phyloP scores from a whole-genome alignment of 2,329 filamentous ascomycete genomes.

The Botrytis hyacinthi region DNA sequence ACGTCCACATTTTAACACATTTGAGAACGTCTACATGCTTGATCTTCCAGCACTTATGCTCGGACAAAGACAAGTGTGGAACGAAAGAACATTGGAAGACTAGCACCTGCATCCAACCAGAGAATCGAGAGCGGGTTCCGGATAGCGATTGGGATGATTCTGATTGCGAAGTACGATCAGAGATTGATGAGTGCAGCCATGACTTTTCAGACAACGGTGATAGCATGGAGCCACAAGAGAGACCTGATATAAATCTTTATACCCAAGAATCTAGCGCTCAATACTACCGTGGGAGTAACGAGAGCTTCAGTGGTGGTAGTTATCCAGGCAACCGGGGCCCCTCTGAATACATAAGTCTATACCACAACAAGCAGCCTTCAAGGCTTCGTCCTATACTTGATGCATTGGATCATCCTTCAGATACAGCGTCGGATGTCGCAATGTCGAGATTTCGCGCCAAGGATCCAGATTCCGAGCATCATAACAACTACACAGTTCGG shows the following conservation, averaged over 20 bases:
- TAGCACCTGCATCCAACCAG: background rate
- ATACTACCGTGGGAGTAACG: background rate
- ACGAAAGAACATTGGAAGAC: background rate
- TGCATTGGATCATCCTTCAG: background rate
- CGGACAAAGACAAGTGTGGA: background rate
- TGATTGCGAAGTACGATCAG: background rate
- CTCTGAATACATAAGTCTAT: background rate
- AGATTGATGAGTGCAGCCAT: background rate
- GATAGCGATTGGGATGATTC: background rate
- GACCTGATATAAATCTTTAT: background rate
- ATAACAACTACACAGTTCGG: background rate
- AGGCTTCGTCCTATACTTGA: background rate
- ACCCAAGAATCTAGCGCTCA: background rate
- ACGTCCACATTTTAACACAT: background rate
- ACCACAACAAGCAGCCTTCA: background rate
- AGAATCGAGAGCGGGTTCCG: background rate
- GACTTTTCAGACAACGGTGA: background rate
- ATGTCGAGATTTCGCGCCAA: background rate
- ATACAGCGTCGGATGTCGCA: background rate
- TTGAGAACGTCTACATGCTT: too few species aligned
- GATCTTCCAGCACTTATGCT: background rate
- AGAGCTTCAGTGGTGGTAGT: background rate
- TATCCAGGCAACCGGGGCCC: background rate
- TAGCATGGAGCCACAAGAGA: background rate
- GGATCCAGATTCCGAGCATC: background rate